phyloP scores from a whole-genome alignment of 1,139 yeast genomes.

The Debaryomyces fabryi region DNA sequence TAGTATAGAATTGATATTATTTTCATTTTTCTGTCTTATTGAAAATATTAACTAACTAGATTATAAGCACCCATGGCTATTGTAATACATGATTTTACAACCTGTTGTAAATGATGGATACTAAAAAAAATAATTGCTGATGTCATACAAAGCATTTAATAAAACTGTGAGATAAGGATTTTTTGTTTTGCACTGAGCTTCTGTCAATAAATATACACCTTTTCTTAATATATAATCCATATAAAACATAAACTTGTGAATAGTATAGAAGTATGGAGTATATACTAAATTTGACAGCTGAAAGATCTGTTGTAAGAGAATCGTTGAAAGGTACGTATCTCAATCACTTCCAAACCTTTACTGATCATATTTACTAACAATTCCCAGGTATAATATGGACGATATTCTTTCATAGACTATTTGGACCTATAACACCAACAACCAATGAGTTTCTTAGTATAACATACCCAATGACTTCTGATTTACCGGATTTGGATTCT shows the following conservation, averaged over 20 bases:
- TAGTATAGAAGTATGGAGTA: slow-evolving; percentile 35
- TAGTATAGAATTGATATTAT: not conserved
- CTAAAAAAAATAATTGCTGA: not conserved
- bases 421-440: slow-evolving; percentile 65
- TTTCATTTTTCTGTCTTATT: not conserved
- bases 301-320: slow-evolving; percentile 47
- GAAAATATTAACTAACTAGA: not conserved
- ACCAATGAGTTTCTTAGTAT: slow-evolving; percentile 47
- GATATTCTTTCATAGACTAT: slow-evolving; percentile 68
- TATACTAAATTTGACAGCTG: slow-evolving; percentile 41
- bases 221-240: not conserved
- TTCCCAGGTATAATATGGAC: slow-evolving; percentile 62
- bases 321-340: slow-evolving; percentile 45
- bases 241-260: not conserved
- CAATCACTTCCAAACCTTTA: not conserved
- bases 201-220: not conserved
- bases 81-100: not conserved
- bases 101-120: not conserved
- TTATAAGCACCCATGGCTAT: not conserved
- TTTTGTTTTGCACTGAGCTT: not conserved
- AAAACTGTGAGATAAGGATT: slow-evolving; percentile 7
- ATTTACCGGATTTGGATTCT: slow-evolving; percentile 46
- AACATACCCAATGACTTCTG: slow-evolving; percentile 48
- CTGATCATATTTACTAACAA: slow-evolving; percentile 19
- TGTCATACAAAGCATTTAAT: not conserved